Evolutionary conservation across 768 basidiomycete species (phyloP).

Genomic region (Rhodotorula babjevae): DNA sequence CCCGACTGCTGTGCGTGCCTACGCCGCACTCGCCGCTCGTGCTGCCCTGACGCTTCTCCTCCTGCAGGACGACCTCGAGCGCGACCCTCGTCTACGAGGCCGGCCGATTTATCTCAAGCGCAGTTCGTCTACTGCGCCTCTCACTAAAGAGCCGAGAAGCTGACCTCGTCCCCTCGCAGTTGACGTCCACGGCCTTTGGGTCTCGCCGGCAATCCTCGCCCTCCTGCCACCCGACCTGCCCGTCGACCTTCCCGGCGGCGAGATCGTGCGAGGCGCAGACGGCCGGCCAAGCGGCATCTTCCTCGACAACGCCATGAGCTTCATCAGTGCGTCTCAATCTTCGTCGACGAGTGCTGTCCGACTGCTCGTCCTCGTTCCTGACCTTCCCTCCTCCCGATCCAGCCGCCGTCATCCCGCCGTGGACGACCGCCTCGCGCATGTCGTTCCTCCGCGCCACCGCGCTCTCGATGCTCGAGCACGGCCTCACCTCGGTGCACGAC

Average conservation of each 20-base stretch:
- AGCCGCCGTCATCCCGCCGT: constrained; percentile 51
- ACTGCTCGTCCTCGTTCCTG: too few species aligned
- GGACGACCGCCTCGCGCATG: constrained; percentile 58
- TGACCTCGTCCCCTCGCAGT: constrained; percentile 46
- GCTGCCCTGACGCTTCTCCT: not conserved
- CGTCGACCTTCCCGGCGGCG: constrained; percentile 62
- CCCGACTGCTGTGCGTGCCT: constrained; percentile 61
- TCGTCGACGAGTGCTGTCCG: not conserved
- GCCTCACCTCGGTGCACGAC: constrained; percentile 83
- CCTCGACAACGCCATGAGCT: constrained; percentile 78
- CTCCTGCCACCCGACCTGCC: constrained; percentile 58
- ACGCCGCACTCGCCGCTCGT: not conserved
- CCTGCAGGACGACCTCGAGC: constrained; percentile 64
- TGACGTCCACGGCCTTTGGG: constrained; percentile 83
- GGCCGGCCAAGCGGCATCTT: constrained; percentile 74
- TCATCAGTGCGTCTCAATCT: constrained; percentile 52
- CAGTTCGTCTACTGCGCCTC: constrained; percentile 8
- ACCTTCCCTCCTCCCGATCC: not conserved
- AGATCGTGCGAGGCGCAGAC: constrained; percentile 58
- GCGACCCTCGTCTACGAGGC: constrained; percentile 62
- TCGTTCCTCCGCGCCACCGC: constrained; percentile 64
- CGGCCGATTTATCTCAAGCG: constrained; percentile 69
- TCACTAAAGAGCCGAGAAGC: too few species aligned
- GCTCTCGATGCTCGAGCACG: constrained; percentile 66
- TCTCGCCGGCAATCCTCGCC: constrained; percentile 65